Evolutionary conservation across 2,329 filamentous ascomycete species (phyloP), one percentile per base, ranked within the genome.

Genomic region (Diplodia seriata): DNA sequence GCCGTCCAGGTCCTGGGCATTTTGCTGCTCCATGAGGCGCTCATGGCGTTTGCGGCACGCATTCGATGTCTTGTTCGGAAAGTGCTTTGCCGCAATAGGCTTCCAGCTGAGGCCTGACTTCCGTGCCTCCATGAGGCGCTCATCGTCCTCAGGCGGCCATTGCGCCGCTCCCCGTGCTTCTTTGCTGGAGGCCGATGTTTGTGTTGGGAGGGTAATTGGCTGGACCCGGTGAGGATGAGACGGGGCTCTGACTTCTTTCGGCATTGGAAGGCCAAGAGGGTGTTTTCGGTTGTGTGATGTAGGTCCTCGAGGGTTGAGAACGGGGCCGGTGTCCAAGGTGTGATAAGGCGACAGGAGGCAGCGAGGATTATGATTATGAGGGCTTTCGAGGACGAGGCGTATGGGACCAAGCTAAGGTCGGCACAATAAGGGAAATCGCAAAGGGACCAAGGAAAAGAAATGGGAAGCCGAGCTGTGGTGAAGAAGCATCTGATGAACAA

Each of bases 41-140:
- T 97, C 93, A 74, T 96, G 92, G 67, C 93, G 88, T 81, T 97
- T 97, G 71, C 93, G 91, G 80, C 93, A 97, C 20, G 93, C 93
- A 77, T 95, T 95, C 68, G 90, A 80, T 14, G 85, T 85, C 82
- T 97, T 97, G 76, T 81, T 84, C 1, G 90, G 90, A 77, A 97
- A 97, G 79, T 92, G 88, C 70, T 85, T 87, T 70, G 85, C 84
- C 73, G 93, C 89, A 75, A 96, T 95, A 73, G 92, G 90, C 66
- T 87, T 86, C 93, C 93, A 97, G 79, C 94, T 94, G 76, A 93
- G 85, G 29, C 91, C 91, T 74, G 89, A 87, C 57, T 90, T 87
- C 65, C 93, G 87, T 18, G 92, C 91, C 53, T 83, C 81, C 70
- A 94, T 83, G 53, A 97, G 86, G 47, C 87, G 87, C 73, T 90